These are phyloP conservation scores for Coniochaeta ligniaria DNA, from an alignment of 2,329 filamentous ascomycete species.

Conservation along the genomic window DNA sequence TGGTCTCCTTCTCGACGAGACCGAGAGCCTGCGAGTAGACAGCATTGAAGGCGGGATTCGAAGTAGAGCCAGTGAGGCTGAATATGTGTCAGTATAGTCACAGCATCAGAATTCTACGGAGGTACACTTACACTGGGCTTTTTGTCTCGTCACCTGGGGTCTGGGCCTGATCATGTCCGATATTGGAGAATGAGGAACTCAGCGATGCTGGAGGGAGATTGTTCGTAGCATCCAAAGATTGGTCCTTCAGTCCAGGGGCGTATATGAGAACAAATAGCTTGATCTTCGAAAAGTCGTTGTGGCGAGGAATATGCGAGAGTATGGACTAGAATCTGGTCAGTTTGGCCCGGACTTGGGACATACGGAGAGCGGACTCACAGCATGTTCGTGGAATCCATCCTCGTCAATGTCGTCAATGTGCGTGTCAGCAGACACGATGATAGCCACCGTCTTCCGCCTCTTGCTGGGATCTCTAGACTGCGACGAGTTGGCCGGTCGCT, in stretches of 20 bases:
- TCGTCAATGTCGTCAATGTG: constrained; percentile 51
- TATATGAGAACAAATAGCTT: constrained; percentile 89
- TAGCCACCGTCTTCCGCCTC: constrained; percentile 71
- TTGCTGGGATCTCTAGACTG: constrained; percentile 29
- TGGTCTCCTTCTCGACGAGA: constrained; percentile 76
- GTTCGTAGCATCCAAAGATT: constrained; percentile 44
- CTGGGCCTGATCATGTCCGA: constrained; percentile 64
- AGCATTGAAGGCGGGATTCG: constrained; percentile 63
- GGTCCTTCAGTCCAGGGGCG: constrained; percentile 69
- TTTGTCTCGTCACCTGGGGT: constrained; percentile 59
- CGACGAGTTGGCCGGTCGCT: constrained; percentile 26
- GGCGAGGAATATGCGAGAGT: constrained; percentile 77
- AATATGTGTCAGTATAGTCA: constrained; percentile 26
- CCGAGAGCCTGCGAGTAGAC: constrained; percentile 72
- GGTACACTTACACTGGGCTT: constrained; percentile 43
- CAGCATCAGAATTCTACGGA: neutral
- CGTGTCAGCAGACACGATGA: constrained; percentile 78
- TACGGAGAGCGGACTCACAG: constrained; percentile 48
- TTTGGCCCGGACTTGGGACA: neutral
- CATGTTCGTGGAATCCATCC: constrained; percentile 64
- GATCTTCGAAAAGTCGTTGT: constrained; percentile 64
- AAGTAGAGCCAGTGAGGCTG: constrained; percentile 37
- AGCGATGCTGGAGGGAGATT: constrained; percentile 56
- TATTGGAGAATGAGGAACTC: constrained; percentile 83
- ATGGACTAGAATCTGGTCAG: constrained; percentile 55